These are phyloP conservation scores for Nothophaeocryptopus gaeumannii DNA, from an alignment of 2,329 filamentous ascomycete species.

Conservation along the genomic window DNA sequence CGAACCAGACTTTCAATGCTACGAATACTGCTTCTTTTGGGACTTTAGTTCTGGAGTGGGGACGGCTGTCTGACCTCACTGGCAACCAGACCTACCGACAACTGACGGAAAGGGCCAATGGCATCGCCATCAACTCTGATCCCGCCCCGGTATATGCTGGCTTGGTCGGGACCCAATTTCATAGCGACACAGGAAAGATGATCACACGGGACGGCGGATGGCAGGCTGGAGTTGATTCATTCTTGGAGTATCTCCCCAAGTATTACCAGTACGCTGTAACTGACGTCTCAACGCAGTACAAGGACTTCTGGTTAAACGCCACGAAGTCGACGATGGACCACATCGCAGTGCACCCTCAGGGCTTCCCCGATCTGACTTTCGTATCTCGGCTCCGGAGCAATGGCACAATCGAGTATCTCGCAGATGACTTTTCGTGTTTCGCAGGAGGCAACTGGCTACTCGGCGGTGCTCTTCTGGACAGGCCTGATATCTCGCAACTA, in stretches of 20 bases:
- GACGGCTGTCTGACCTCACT: constrained; percentile 27
- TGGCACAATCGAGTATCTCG: constrained; percentile 12
- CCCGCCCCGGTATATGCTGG: constrained; percentile 26
- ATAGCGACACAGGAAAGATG: constrained; percentile 26
- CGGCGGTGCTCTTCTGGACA: constrained; percentile 25
- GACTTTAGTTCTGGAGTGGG: constrained; percentile 27
- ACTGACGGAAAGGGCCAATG: constrained; percentile 14
- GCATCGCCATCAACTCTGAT: constrained; percentile 11
- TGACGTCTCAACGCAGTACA: constrained; percentile 23
- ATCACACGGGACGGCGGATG: constrained; percentile 33
- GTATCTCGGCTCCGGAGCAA: constrained; percentile 17
- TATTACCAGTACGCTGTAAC: constrained; percentile 33
- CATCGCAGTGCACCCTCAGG: constrained; percentile 29
- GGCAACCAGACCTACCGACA: constrained; percentile 20
- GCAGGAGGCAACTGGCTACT: constrained; percentile 36
- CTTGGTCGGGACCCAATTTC: constrained; percentile 29
- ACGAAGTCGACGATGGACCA: constrained; percentile 34
- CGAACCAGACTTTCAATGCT: constrained; percentile 27
- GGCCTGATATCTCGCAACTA: constrained; percentile 29
- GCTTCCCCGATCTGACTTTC: constrained; percentile 29
- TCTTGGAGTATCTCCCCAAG: constrained; percentile 37
- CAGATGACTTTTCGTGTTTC: constrained; percentile 34
- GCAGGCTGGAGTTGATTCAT: constrained; percentile 33
- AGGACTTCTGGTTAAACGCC: constrained; percentile 29
- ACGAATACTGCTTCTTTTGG: constrained; percentile 22